These are phyloP conservation scores for Casaregolazyma lundiana DNA, from an alignment of 1,139 yeast genomes.

Conservation along the genomic window DNA sequence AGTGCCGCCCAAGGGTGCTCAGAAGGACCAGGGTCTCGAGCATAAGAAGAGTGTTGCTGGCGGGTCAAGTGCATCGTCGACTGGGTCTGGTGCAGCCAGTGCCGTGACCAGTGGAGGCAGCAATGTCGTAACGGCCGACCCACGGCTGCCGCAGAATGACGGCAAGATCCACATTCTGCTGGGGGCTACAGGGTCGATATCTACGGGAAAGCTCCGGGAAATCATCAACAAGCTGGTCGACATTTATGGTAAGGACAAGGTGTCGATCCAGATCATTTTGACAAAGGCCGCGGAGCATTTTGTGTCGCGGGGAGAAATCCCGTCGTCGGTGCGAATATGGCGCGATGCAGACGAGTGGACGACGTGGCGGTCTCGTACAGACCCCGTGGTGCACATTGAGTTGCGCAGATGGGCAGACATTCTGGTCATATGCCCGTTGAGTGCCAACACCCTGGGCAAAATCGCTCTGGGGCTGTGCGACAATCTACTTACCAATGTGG, in stretches of 20 bases:
- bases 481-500: constrained; percentile 77
- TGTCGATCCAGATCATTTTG: constrained; percentile 73
- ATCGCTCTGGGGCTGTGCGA: constrained; percentile 87
- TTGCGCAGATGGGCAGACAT: constrained; percentile 95
- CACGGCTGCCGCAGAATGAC: constrained; percentile 84
- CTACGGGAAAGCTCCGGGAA: constrained; percentile 68
- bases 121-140: constrained; percentile 39
- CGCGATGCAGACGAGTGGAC: constrained; percentile 89
- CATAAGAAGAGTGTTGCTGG: background rate
- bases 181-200: constrained; percentile 88
- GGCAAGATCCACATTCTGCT: constrained; percentile 81
- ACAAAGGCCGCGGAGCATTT: constrained; percentile 83
- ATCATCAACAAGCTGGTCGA: constrained; percentile 75
- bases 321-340: constrained; percentile 71
- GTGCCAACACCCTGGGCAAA: constrained; percentile 89
- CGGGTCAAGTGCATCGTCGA: background rate
- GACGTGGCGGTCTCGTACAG: constrained; percentile 78
- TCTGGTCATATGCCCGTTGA: constrained; percentile 78
- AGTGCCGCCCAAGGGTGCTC: background rate
- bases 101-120: constrained; percentile 1
- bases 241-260: constrained; percentile 67
- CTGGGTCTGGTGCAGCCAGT: constrained; percentile 4
- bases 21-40: constrained; percentile 4
- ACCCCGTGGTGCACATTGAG: constrained; percentile 91
- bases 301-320: constrained; percentile 54